phyloP scores from a whole-genome alignment of 2,329 filamentous ascomycete species.

The Botrytis fabae region DNA sequence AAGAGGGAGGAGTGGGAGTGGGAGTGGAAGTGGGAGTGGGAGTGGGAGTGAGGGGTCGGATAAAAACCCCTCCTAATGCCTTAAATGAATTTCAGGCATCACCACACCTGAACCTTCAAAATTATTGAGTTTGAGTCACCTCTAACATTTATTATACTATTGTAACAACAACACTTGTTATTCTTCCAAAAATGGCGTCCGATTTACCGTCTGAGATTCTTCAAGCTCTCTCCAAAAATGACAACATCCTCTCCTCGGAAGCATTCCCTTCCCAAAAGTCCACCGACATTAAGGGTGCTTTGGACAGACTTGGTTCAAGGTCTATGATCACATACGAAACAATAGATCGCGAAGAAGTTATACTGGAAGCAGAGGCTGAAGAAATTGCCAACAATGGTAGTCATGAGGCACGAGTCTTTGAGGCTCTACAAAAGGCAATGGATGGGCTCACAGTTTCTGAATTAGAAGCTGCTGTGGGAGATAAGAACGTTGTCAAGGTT shows the following conservation, averaged over 20 bases:
- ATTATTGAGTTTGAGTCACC: slow-evolving; percentile 24
- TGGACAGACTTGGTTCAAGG: slow-evolving; percentile 81
- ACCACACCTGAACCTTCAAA: slow-evolving; percentile 22
- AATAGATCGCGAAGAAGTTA: slow-evolving; percentile 73
- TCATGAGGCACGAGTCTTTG: slow-evolving; percentile 80
- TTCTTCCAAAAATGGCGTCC: slow-evolving; percentile 47
- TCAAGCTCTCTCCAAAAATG: slow-evolving; percentile 61
- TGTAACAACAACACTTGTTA: background rate
- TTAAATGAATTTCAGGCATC: background rate
- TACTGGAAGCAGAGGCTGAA: slow-evolving; percentile 73
- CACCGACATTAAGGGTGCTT: slow-evolving; percentile 75
- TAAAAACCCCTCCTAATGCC: slow-evolving; percentile 18
- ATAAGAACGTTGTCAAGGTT: slow-evolving; percentile 73
- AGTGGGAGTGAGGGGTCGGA: background rate
- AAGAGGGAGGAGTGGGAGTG: background rate
- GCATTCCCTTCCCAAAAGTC: slow-evolving; percentile 67
- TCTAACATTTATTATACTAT: background rate
- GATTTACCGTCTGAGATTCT: slow-evolving; percentile 67
- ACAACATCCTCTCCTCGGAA: slow-evolving; percentile 67
- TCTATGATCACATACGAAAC: slow-evolving; percentile 87
- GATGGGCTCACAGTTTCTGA: slow-evolving; percentile 82
- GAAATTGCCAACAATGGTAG: slow-evolving; percentile 73
- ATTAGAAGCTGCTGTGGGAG: slow-evolving; percentile 66
- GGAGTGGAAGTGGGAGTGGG: too few relatives aligned
- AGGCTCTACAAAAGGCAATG: slow-evolving; percentile 67